Evolutionary conservation across 2,329 filamentous ascomycete species (phyloP).

Genomic region (Fusarium decemcellulare): DNA sequence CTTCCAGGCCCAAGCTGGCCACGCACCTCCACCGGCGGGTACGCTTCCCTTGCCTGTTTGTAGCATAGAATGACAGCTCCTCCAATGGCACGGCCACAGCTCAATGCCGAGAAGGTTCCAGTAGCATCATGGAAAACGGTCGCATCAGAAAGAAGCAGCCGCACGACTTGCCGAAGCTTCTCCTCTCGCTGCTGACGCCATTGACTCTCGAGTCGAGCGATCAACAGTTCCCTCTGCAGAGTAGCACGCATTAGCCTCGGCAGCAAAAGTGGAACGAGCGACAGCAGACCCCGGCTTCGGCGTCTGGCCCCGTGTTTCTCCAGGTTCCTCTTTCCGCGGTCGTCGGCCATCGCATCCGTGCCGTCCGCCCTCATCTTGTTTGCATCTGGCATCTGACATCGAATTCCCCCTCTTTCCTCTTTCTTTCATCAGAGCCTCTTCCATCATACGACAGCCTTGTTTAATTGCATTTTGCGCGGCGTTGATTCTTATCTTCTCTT

Average conservation of each 20-base stretch:
- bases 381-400: slow-evolving; percentile 46
- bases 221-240: background rate
- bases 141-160: slow-evolving; percentile 32
- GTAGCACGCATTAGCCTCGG: slow-evolving; percentile 42
- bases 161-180: slow-evolving; percentile 27
- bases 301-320: slow-evolving; percentile 46
- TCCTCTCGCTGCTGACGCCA: slow-evolving; percentile 17
- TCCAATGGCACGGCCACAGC: too few relatives aligned
- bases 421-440: slow-evolving; percentile 3
- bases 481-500: slow-evolving; percentile 11
- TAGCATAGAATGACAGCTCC: too few relatives aligned
- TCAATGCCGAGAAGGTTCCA: background rate
- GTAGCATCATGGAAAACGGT: slow-evolving; percentile 18
- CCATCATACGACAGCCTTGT: slow-evolving; percentile 11
- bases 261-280: slow-evolving; percentile 39
- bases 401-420: slow-evolving; percentile 12
- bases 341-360: slow-evolving; percentile 29
- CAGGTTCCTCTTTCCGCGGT: slow-evolving; percentile 42
- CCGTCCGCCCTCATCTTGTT: slow-evolving; percentile 18
- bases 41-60: slow-evolving; percentile 2
- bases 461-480: slow-evolving; percentile 22
- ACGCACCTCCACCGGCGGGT: background rate
- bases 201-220: slow-evolving; percentile 13
- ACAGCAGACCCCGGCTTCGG: slow-evolving; percentile 43
- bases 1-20: background rate